Conservation (phyloP, 176 grass and related monocot genomes). For the Oryza glumipatula region DNA sequence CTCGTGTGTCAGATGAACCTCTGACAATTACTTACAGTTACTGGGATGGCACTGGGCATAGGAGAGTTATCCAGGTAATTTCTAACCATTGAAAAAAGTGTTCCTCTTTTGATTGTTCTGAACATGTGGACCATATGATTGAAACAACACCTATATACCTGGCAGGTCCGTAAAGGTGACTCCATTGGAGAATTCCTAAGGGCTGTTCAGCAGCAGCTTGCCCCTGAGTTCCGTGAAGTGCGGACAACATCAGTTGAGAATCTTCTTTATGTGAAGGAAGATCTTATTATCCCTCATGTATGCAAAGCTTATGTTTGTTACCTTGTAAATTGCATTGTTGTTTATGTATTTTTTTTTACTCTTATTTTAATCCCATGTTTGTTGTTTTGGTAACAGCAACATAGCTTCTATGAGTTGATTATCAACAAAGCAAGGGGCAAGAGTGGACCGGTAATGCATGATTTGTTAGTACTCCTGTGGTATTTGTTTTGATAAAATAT, state of each 20-base stretch:
- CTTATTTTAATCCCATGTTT: conserved; percentile 30
- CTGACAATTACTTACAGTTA: conserved; percentile 98
- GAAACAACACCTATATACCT: conserved; percentile 29
- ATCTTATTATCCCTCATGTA: conserved; percentile 99
- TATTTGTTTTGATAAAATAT: background rate
- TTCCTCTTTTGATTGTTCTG: conserved; percentile 8
- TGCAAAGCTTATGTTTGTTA: conserved; percentile 30
- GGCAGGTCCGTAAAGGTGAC: conserved; percentile 91
- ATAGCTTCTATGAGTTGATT: conserved; percentile 98
- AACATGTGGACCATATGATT: conserved; percentile 29
- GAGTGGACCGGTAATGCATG: conserved; percentile 94
- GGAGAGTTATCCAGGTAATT: conserved; percentile 81
- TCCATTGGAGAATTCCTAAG: conserved; percentile 90
- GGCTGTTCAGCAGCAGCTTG: conserved; percentile 96
- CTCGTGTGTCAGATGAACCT: conserved; percentile 74
- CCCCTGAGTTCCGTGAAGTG: conserved; percentile 94
- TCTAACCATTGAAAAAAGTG: background rate
- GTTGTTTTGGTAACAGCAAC: conserved; percentile 76
- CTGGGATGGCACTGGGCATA: conserved; percentile 98
- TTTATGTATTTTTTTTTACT: conserved; percentile 1
- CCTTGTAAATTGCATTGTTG: conserved; percentile 21
- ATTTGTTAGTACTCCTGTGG: background rate
- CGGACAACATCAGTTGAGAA: conserved; percentile 97
- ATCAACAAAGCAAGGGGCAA: conserved; percentile 99
- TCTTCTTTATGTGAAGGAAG: conserved; percentile 98